These are phyloP conservation scores for Senna tora DNA, from an alignment of 306 rosid genomes.

Conservation along the genomic window DNA sequence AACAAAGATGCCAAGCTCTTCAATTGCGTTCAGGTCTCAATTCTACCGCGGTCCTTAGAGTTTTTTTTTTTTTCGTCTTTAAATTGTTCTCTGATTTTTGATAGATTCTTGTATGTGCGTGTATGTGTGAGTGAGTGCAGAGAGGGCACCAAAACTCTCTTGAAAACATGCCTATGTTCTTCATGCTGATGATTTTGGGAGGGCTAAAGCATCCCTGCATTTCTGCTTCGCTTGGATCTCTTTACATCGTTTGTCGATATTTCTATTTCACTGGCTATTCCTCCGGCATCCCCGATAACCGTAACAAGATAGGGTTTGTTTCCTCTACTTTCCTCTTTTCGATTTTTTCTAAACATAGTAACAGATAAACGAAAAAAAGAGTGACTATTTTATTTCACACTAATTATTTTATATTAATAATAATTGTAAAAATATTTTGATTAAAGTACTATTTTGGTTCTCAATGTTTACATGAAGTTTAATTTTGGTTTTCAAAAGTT, in stretches of 20 bases:
- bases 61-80: neutral
- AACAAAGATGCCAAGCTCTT: conserved; percentile 80
- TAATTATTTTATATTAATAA: no score
- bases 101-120: conserved; percentile 9
- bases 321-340: neutral
- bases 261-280: conserved; percentile 85
- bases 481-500: no score
- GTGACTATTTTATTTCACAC: no score
- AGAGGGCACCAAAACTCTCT: conserved; percentile 89
- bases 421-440: no score
- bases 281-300: conserved; percentile 75
- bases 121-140: conserved; percentile 38
- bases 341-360: no score
- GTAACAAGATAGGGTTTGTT: conserved; percentile 65
- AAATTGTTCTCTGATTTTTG: neutral
- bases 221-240: conserved; percentile 48
- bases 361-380: no score
- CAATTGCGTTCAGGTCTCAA: conserved; percentile 76
- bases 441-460: no score
- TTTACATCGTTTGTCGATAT: conserved; percentile 57
- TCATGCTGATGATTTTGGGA: conserved; percentile 64
- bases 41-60: neutral
- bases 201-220: conserved; percentile 68
- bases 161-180: conserved; percentile 65
- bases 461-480: no score